These are phyloP conservation scores for Cardamine occulta DNA, from an alignment of 345 rosid genomes.

Conservation along the genomic window DNA sequence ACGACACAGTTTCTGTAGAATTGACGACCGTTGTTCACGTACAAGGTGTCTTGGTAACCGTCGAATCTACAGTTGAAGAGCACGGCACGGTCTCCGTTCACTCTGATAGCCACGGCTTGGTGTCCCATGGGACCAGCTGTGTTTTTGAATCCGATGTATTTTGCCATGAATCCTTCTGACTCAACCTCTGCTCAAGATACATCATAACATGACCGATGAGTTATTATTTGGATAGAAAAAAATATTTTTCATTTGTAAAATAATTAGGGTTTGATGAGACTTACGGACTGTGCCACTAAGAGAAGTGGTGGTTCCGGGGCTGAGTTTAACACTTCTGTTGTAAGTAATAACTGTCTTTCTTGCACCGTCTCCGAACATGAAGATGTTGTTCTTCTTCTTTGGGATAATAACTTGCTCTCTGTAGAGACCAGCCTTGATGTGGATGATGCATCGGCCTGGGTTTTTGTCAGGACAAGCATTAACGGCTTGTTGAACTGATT, in stretches of 20 bases:
- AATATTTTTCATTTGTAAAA: background rate
- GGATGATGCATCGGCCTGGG: conserved; percentile 56
- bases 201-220: background rate
- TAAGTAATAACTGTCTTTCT: conserved; percentile 64
- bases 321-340: conserved; percentile 48
- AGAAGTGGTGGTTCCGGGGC: conserved; percentile 52
- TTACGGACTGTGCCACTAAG: conserved; percentile 57
- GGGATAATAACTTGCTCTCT: conserved; percentile 51
- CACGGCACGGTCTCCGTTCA: conserved; percentile 56
- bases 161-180: conserved; percentile 64
- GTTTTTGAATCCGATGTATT: conserved; percentile 67
- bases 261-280: conserved; percentile 25
- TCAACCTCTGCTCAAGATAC: conserved; percentile 50
- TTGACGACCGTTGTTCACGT: conserved; percentile 59
- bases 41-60: conserved; percentile 76
- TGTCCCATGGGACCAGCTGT: conserved; percentile 70
- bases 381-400: conserved; percentile 56
- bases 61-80: conserved; percentile 67
- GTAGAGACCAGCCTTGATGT: conserved; percentile 73
- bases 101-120: conserved; percentile 75
- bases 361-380: conserved; percentile 79
- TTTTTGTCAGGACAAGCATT: conserved; percentile 45
- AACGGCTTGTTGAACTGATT: conserved; percentile 58
- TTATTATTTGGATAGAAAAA: background rate
- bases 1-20: conserved; percentile 72